Conservation (phyloP, 331 rosid species). For the Malus hybrid region DNA sequence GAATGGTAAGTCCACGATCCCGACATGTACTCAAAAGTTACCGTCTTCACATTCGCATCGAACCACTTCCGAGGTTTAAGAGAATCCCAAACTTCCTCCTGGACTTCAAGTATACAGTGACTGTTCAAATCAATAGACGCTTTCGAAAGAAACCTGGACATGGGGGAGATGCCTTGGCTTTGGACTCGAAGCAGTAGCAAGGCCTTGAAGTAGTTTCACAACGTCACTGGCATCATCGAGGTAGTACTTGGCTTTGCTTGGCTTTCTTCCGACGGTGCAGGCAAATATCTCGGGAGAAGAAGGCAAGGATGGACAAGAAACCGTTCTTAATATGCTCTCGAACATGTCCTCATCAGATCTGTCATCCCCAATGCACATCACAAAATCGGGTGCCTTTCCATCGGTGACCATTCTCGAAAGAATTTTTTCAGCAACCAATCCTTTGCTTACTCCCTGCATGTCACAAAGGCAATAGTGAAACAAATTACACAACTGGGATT, state of each 20-base stretch:
- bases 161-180: slow-evolving; percentile 59
- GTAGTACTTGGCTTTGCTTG: slow-evolving; percentile 94
- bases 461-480: slow-evolving; percentile 8
- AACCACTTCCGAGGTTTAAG: slow-evolving; percentile 25
- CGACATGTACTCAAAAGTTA: slow-evolving; percentile 21
- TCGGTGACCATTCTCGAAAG: slow-evolving; percentile 56
- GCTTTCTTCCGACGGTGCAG: slow-evolving; percentile 91
- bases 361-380: slow-evolving; percentile 92
- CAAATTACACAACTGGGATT: not conserved
- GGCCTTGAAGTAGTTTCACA: slow-evolving; percentile 69
- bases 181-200: slow-evolving; percentile 67
- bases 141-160: slow-evolving; percentile 83
- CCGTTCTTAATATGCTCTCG: slow-evolving; percentile 74
- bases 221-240: slow-evolving; percentile 84
- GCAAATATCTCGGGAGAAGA: slow-evolving; percentile 75
- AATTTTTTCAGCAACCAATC: slow-evolving; percentile 72
- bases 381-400: slow-evolving; percentile 76
- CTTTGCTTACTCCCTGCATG: slow-evolving; percentile 93
- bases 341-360: slow-evolving; percentile 98
- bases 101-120: slow-evolving; percentile 3
- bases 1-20: slow-evolving; percentile 36
- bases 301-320: slow-evolving; percentile 49
- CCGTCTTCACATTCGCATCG: slow-evolving; percentile 5
- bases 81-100: slow-evolving; percentile 21
- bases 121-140: slow-evolving; percentile 35